Evolutionary conservation across 371 early-diverging fungal species (phyloP).

Genomic region (Apophysomyces ossiformis): DNA sequence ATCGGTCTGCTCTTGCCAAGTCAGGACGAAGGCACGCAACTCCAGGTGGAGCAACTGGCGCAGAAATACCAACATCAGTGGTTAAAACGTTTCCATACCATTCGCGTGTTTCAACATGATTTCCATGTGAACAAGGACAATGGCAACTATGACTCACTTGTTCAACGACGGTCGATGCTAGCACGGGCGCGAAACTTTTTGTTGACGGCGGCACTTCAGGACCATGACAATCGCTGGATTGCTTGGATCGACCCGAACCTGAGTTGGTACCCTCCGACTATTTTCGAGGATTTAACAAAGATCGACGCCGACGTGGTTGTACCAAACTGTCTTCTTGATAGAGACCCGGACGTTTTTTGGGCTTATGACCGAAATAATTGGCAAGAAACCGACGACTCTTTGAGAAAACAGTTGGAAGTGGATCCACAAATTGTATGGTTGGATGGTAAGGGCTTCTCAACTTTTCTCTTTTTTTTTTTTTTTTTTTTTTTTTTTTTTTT

Average conservation of each 20-base stretch:
- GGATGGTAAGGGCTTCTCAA: slow-evolving; percentile 35
- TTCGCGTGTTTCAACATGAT: slow-evolving; percentile 47
- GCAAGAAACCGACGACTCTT: slow-evolving; percentile 63
- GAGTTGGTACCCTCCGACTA: slow-evolving; percentile 49
- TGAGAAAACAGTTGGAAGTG: slow-evolving; percentile 48
- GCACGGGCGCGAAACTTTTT: slow-evolving; percentile 59
- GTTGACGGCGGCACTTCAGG: slow-evolving; percentile 48
- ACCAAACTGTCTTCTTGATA: slow-evolving; percentile 55
- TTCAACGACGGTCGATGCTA: slow-evolving; percentile 44
- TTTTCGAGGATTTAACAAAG: slow-evolving; percentile 57
- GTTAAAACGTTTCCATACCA: slow-evolving; percentile 38
- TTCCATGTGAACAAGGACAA: slow-evolving; percentile 32
- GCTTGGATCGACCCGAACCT: slow-evolving; percentile 62
- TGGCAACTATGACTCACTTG: slow-evolving; percentile 16
- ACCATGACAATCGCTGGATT: slow-evolving; percentile 53
- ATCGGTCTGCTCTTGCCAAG: slow-evolving; percentile 42
- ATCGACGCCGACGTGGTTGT: slow-evolving; percentile 58
- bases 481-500: too few relatives aligned
- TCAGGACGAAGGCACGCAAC: slow-evolving; percentile 37
- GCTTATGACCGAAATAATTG: slow-evolving; percentile 69
- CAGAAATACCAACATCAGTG: slow-evolving; percentile 1
- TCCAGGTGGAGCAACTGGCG: slow-evolving; percentile 7
- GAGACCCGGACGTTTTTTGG: slow-evolving; percentile 34
- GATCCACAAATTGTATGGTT: slow-evolving; percentile 39
- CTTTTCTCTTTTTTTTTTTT: too few relatives aligned